phyloP scores from a whole-genome alignment of 768 basidiomycete species.

The Trametes elegans region DNA sequence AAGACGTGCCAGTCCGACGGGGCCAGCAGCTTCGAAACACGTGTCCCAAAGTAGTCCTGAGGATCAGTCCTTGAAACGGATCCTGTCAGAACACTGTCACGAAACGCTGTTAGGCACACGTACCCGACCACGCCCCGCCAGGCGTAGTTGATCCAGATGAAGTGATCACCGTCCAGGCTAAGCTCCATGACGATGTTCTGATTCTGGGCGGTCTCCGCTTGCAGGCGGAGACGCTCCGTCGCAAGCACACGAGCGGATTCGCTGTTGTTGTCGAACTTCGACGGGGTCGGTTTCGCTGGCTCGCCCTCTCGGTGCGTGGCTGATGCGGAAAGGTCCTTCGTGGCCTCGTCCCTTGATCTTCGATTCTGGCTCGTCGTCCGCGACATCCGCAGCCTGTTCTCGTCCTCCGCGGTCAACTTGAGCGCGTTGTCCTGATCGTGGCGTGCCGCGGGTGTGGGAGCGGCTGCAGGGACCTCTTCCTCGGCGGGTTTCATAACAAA shows the following conservation, averaged over 20 bases:
- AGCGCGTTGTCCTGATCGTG: slow-evolving; percentile 34
- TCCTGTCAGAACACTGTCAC: not conserved
- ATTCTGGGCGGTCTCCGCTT: slow-evolving; percentile 93
- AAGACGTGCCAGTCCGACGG: slow-evolving; percentile 82
- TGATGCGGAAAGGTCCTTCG: slow-evolving; percentile 42
- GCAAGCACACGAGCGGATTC: slow-evolving; percentile 85
- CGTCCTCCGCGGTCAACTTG: slow-evolving; percentile 53
- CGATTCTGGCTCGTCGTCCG: slow-evolving; percentile 51
- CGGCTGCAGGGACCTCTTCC: slow-evolving; percentile 43
- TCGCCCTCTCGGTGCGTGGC: slow-evolving; percentile 26
- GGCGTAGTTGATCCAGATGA: slow-evolving; percentile 95
- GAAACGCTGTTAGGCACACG: slow-evolving; percentile 29
- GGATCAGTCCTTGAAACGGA: slow-evolving; percentile 66
- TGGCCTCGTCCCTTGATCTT: slow-evolving; percentile 56
- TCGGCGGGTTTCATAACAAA: slow-evolving; percentile 92
- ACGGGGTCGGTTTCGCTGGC: slow-evolving; percentile 22
- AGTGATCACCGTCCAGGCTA: slow-evolving; percentile 88
- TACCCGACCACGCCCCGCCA: slow-evolving; percentile 92
- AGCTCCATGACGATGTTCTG: slow-evolving; percentile 97
- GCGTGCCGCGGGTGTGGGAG: slow-evolving; percentile 39
- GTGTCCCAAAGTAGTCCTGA: slow-evolving; percentile 70
- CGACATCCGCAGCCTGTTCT: slow-evolving; percentile 46
- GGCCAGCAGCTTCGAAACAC: slow-evolving; percentile 79
- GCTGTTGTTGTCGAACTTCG: slow-evolving; percentile 53
- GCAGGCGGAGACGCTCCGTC: slow-evolving; percentile 81